A percentile compares a stretch with the other conserved stretches of the same genome.
Conservation (phyloP, 306 rosid genomes). For the Ceratonia siliqua region DNA sequence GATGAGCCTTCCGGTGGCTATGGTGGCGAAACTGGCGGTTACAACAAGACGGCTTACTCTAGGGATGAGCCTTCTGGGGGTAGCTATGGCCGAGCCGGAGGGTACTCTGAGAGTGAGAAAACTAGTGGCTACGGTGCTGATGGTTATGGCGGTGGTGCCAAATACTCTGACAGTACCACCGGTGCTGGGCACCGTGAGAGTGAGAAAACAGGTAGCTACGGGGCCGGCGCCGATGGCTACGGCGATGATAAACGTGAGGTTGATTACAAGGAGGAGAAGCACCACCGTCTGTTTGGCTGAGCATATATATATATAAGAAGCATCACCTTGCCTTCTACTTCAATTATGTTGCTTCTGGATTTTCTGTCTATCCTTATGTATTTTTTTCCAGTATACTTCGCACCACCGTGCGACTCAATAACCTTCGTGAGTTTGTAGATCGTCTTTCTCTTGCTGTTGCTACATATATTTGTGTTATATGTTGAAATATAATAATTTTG, state of each 20-base stretch:
- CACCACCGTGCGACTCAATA: neutral
- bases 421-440: slow-evolving; percentile 19
- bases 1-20: neutral
- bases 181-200: neutral
- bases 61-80: no score
- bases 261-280: slow-evolving; percentile 67
- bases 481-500: neutral
- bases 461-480: neutral
- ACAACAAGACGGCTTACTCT: neutral
- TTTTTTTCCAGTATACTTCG: neutral
- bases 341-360: neutral
- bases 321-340: neutral
- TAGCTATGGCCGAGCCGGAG: neutral
- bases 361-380: neutral
- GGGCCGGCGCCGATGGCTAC: neutral
- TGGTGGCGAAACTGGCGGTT: no score
- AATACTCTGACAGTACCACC: neutral
- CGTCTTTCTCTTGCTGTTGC: neutral
- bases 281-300: slow-evolving; percentile 62
- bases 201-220: slow-evolving; percentile 8
- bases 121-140: neutral
- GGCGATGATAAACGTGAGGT: slow-evolving; percentile 14
- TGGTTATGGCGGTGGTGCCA: neutral
- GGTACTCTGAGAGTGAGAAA: neutral
- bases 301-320: neutral